Evolutionary conservation across 768 basidiomycete genomes (phyloP), one percentile per base, ranked within the genome.

Genomic region (Russula griseocarnosa): DNA sequence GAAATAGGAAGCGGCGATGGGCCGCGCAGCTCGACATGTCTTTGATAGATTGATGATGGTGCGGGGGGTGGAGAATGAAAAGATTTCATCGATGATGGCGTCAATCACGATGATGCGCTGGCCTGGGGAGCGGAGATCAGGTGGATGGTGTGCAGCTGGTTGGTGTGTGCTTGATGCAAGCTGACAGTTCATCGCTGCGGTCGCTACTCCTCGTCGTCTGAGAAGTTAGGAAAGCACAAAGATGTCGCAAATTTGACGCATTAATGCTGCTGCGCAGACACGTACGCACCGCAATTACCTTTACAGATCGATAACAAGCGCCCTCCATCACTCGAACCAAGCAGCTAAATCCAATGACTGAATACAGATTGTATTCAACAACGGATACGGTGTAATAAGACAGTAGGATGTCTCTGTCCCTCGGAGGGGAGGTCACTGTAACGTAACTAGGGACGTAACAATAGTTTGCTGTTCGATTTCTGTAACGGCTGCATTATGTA

Each of bases 31-130:
- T n/a, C 53, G 63, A 28, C 63, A 64, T 26, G 63, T 60, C 28
- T 55, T 59, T 2, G 63, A 64, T 30, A 64, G n/a, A 22, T 53
- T 14, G 26, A 64, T 50, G 28, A 64, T 64, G 38, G 75, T 74
- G 22, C 76, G 78, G 40, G 84, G 86, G 49, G 72, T 82, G 2
- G 92, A 86, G 75, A 88, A 86, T 71, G 81, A 80, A 66, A 81
- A 80, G 57, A 73, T 70, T 28, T 76, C 73, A n/a, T 71, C 75
- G 32, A 75, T 70, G 85, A 79, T 69, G 78, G 74, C 54, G 72
- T 75, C 18, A 74, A 73, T 38, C 71, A 73, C 3, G 74, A 75
- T n/a, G 79, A 78, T 30, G 83, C 88, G 4, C 74, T 99, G 58
- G 95, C 98, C 73, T 82, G 89, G 0, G 82, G 96, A 58, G 46